Conservation (phyloP, 106 monocot species). For the Apostasia ramifera region DNA sequence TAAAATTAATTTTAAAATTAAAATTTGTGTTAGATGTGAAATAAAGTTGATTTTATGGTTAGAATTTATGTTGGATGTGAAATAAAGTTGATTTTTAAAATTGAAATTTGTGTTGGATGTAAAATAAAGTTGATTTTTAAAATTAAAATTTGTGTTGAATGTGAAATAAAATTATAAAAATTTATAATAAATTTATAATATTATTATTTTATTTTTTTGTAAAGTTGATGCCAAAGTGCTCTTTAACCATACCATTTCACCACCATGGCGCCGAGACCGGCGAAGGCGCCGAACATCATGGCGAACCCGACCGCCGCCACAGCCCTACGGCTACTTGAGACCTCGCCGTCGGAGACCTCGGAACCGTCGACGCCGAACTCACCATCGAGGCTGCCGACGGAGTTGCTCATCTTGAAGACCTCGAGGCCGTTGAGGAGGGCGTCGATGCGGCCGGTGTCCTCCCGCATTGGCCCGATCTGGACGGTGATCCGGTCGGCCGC, state of each 20-base stretch:
- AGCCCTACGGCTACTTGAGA: neutral
- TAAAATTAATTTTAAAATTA: no score
- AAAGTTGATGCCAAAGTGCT: no score
- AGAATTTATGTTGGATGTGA: no score
- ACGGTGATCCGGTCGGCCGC: constrained; percentile 20
- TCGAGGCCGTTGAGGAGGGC: constrained; percentile 44
- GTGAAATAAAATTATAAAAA: no score
- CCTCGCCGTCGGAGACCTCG: constrained; percentile 9
- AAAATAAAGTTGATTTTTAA: no score
- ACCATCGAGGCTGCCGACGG: constrained; percentile 46
- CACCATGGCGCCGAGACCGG: constrained; percentile 35
- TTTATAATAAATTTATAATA: no score
- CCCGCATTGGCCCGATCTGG: constrained; percentile 26
- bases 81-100: no score
- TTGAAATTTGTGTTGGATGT: no score
- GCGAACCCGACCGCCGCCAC: constrained; percentile 36
- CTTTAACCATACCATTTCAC: constrained; percentile 14
- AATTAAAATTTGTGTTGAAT: no score
- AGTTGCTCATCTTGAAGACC: constrained; percentile 47
- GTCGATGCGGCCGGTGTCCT: constrained; percentile 19
- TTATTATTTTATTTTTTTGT: no score
- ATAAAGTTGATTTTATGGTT: no score
- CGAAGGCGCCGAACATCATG: constrained; percentile 40
- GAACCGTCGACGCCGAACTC: constrained; percentile 49
- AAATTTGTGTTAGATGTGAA: no score